Percentiles rank a stretch among this genome's conserved stretches.
phyloP scores from a whole-genome alignment of 2,329 filamentous ascomycete species.

The Colletotrichum echinochloae region DNA sequence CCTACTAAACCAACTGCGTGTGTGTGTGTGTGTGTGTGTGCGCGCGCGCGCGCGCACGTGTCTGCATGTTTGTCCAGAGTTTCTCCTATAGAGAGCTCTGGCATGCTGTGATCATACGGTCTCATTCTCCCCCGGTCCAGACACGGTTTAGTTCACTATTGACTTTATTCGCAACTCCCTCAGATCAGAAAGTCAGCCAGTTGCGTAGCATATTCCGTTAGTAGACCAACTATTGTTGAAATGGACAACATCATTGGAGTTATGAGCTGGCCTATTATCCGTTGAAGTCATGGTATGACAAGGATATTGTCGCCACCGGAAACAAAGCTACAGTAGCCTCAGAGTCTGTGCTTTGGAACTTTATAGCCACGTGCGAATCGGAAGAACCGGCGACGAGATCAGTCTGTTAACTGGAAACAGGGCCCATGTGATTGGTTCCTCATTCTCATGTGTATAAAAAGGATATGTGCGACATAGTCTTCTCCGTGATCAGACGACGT shows the following conservation, averaged over 20 bases:
- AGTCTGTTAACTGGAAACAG: neutral
- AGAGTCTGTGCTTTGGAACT: neutral
- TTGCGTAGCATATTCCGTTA: no score
- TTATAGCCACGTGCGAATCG: neutral
- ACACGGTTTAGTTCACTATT: neutral
- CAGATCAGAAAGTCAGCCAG: no score
- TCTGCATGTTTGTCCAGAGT: no score
- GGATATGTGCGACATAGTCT: neutral
- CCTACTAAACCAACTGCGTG: no score
- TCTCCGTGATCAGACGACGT: neutral
- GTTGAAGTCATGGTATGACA: neutral
- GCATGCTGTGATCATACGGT: no score
- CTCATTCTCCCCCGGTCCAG: no score
- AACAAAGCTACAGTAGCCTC: neutral
- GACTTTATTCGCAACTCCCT: no score
- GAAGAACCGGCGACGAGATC: neutral
- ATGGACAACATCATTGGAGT: neutral
- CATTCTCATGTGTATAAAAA: neutral
- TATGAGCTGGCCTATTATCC: neutral
- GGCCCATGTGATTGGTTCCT: neutral
- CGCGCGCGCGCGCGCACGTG: no score
- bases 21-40: no score
- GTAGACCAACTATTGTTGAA: no score
- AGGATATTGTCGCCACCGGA: neutral
- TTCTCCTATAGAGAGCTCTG: no score